phyloP scores from a whole-genome alignment of 1,139 yeast species.

The Meyerozyma smithsonii region DNA sequence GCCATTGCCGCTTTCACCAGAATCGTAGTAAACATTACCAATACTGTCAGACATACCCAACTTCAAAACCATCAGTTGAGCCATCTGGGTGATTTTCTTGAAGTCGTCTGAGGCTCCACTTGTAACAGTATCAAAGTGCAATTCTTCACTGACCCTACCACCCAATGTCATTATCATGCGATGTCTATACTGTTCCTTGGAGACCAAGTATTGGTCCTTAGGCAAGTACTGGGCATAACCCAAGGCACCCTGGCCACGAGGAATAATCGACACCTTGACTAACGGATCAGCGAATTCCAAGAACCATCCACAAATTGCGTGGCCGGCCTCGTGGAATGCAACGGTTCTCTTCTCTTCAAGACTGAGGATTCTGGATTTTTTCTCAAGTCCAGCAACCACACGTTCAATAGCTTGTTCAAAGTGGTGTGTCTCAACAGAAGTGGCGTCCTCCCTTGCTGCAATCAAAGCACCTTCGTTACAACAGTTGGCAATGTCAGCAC shows the following conservation, averaged over 20 bases:
- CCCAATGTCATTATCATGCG: constrained; percentile 80
- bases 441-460: constrained; percentile 66
- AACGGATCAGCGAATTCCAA: constrained; percentile 71
- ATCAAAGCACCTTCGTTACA: constrained; percentile 81
- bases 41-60: constrained; percentile 71
- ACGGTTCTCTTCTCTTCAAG: constrained; percentile 71
- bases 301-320: constrained; percentile 78
- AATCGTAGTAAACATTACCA: constrained; percentile 55
- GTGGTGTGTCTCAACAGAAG: constrained; percentile 52
- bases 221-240: constrained; percentile 84
- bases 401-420: constrained; percentile 80
- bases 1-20: constrained; percentile 41
- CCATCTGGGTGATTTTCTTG: constrained; percentile 73
- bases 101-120: constrained; percentile 82
- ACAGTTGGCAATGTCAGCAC: constrained; percentile 82
- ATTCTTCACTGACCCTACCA: constrained; percentile 75
- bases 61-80: constrained; percentile 70
- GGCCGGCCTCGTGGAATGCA: constrained; percentile 83
- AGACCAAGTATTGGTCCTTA: constrained; percentile 64
- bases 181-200: constrained; percentile 62
- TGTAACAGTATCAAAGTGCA: constrained; percentile 72
- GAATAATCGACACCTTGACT: constrained; percentile 74
- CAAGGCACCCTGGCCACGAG: constrained; percentile 79
- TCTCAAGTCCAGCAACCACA: constrained; percentile 77
- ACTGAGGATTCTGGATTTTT: constrained; percentile 62